These are phyloP conservation scores for Tricholomella constricta DNA, from an alignment of 768 basidiomycete species.

Conservation along the genomic window DNA sequence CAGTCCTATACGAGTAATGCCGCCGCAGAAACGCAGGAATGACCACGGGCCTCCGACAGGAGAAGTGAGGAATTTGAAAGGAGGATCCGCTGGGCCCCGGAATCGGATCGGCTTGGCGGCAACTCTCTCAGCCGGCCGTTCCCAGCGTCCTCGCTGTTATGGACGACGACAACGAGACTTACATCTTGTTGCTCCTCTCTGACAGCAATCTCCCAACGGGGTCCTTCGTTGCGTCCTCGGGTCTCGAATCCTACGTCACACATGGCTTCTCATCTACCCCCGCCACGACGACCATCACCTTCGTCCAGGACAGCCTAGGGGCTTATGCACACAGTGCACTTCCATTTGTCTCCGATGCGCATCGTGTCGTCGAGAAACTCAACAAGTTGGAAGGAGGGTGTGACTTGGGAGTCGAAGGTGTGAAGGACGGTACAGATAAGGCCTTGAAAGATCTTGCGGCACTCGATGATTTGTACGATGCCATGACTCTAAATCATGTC, in stretches of 20 bases:
- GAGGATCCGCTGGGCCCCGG: conserved; percentile 2
- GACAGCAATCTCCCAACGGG: conserved; percentile 97
- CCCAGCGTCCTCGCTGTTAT: conserved; percentile 21
- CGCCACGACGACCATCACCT: conserved; percentile 47
- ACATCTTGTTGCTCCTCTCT: conserved; percentile 76
- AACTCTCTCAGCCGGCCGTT: conserved; percentile 2
- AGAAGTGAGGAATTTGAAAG: neutral
- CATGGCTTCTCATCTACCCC: conserved; percentile 69
- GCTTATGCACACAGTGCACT: conserved; percentile 78
- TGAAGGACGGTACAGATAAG: conserved; percentile 19
- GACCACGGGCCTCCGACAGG: conserved; percentile 4
- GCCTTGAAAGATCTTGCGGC: conserved; percentile 46
- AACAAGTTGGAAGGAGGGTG: conserved; percentile 1
- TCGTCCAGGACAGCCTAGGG: conserved; percentile 71
- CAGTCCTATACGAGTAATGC: conserved; percentile 18
- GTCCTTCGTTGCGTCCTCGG: conserved; percentile 93
- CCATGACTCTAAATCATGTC: conserved; percentile 89
- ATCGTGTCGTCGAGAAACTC: conserved; percentile 41
- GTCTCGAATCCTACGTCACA: conserved; percentile 85
- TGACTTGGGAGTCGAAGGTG: conserved; percentile 1
- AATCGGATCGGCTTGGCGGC: conserved; percentile 7
- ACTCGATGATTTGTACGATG: conserved; percentile 79
- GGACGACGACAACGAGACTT: conserved; percentile 53
- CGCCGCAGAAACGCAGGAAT: conserved; percentile 20
- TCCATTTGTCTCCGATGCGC: conserved; percentile 77